These are phyloP conservation scores for Lentinula sp. DNA, from an alignment of 768 basidiomycete species.

Conservation along the genomic window DNA sequence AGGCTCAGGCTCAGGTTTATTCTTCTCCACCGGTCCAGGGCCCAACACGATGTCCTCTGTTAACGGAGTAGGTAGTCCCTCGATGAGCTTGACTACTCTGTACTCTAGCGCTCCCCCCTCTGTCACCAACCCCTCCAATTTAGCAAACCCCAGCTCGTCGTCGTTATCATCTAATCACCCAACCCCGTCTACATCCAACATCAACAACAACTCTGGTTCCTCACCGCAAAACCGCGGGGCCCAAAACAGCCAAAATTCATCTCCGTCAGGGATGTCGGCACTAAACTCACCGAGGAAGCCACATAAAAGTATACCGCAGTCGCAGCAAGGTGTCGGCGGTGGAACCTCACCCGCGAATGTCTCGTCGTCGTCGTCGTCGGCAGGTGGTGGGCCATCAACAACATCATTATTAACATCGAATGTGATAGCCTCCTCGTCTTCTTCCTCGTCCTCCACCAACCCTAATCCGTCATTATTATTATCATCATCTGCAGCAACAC, in stretches of 20 bases:
- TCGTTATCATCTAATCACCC: neutral
- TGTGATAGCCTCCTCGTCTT: conserved; percentile 26
- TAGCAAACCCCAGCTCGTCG: conserved; percentile 12
- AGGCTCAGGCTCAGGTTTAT: neutral
- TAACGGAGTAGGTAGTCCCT: conserved; percentile 23
- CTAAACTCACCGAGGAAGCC: conserved; percentile 58
- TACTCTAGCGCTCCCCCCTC: conserved; percentile 46
- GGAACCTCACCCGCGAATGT: conserved; percentile 11
- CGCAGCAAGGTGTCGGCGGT: conserved; percentile 9
- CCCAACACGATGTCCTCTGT: neutral
- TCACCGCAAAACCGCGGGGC: conserved; percentile 31
- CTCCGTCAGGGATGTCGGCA: conserved; percentile 30
- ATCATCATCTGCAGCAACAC: neutral
- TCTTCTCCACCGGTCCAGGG: conserved; percentile 11
- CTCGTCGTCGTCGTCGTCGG: too few relatives aligned
- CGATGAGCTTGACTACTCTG: conserved; percentile 24
- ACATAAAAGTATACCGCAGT: conserved; percentile 45
- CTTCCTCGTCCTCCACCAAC: conserved; percentile 26
- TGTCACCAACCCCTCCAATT: conserved; percentile 33
- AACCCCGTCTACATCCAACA: neutral
- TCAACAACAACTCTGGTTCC: neutral
- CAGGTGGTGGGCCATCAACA: too few relatives aligned
- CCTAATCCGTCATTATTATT: too few relatives aligned
- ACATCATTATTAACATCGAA: conserved; percentile 2
- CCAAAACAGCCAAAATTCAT: conserved; percentile 30